Conservation (phyloP, 208 protist species). For the Crithidia bombi region DNA sequence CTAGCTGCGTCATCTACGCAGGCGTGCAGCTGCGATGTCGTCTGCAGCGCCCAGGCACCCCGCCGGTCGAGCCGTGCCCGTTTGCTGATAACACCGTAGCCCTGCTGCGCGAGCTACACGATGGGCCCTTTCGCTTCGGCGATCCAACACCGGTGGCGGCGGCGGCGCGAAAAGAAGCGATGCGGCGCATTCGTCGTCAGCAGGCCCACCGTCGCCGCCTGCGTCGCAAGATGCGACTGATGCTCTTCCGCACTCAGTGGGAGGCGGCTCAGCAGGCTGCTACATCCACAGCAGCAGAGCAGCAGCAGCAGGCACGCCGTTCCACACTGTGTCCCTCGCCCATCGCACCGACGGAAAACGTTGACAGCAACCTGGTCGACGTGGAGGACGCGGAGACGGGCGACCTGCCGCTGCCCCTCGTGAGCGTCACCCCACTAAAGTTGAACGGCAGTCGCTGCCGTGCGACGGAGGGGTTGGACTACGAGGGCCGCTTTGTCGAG, state of each 20-base stretch:
- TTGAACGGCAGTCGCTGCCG: background rate
- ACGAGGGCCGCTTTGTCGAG: slow-evolving; percentile 18
- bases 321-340: background rate
- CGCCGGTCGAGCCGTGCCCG: slow-evolving; percentile 22
- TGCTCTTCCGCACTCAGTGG: slow-evolving; percentile 6
- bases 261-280: background rate
- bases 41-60: slow-evolving; percentile 3
- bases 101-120: slow-evolving; percentile 42
- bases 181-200: slow-evolving; percentile 29
- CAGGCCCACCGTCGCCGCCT: slow-evolving; percentile 24
- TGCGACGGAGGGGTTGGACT: background rate
- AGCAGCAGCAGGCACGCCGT: background rate
- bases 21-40: slow-evolving; percentile 19
- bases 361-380: background rate
- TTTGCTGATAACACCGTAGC: slow-evolving; percentile 42
- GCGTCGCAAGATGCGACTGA: slow-evolving; percentile 24
- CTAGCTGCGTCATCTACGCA: slow-evolving; percentile 20
- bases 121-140: slow-evolving; percentile 55
- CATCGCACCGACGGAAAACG: background rate
- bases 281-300: background rate
- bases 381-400: background rate
- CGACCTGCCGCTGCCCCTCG: background rate
- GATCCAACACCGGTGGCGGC: slow-evolving; percentile 29
- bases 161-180: slow-evolving; percentile 27
- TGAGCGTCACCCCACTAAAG: background rate